Conservation (phyloP, 805 yeast genomes). For the Candida khao-thaluensis region DNA sequence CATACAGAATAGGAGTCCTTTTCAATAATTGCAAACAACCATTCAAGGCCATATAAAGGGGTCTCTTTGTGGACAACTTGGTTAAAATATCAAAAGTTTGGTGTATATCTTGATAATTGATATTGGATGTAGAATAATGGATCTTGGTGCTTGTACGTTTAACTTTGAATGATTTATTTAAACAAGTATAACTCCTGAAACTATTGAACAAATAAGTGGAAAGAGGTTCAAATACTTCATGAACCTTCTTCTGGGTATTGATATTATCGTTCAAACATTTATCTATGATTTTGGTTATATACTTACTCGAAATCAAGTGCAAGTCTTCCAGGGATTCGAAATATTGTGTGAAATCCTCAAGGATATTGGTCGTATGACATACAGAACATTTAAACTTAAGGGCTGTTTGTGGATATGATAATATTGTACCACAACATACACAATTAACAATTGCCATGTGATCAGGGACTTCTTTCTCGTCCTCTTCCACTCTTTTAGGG, state of each 20-base stretch:
- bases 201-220: constrained; percentile 45
- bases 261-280: constrained; percentile 26
- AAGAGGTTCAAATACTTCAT: constrained; percentile 48
- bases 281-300: constrained; percentile 34
- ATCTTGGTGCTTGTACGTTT: constrained; percentile 24
- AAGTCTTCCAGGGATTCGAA: constrained; percentile 9
- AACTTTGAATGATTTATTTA: constrained; percentile 57
- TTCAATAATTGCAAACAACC: constrained; percentile 54
- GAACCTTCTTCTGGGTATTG: constrained; percentile 18
- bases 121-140: constrained; percentile 46
- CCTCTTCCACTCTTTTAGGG: background rate
- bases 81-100: constrained; percentile 46
- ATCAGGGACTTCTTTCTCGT: constrained; percentile 6
- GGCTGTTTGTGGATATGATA: constrained; percentile 28
- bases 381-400: constrained; percentile 57
- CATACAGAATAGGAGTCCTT: constrained; percentile 41
- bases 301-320: constrained; percentile 27
- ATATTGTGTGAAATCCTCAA: constrained; percentile 15
- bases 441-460: constrained; percentile 27
- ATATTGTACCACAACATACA: constrained; percentile 37
- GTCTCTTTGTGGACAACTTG: constrained; percentile 58
- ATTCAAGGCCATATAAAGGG: constrained; percentile 53
- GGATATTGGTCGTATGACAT: constrained; percentile 52
- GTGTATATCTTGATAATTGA: constrained; percentile 49
- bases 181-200: constrained; percentile 46